Evolutionary conservation across 495 filamentous ascomycete genomes (phyloP).

Genomic region (Letharia columbiana): DNA sequence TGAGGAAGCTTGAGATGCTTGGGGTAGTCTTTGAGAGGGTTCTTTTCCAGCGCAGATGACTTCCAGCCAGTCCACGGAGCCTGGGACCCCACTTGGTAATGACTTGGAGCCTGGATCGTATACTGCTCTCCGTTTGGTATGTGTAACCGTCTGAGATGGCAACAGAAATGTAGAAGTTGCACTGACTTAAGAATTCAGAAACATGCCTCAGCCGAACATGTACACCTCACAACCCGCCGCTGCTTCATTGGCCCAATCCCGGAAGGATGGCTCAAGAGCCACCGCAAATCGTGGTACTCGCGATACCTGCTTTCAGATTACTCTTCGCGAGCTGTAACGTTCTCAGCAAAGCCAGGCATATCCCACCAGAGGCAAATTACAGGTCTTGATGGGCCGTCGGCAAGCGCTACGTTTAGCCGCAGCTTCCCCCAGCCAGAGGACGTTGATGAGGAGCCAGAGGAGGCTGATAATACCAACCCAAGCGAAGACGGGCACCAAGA

Average conservation of each 20-base stretch:
- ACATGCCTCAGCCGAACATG: slow-evolving; percentile 54
- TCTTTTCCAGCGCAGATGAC: slow-evolving; percentile 11
- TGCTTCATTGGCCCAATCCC: slow-evolving; percentile 64
- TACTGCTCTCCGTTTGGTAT: slow-evolving; percentile 49
- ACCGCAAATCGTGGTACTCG: slow-evolving; percentile 56
- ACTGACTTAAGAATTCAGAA: slow-evolving; percentile 32
- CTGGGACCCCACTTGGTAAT: not conserved
- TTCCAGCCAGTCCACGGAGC: slow-evolving; percentile 10
- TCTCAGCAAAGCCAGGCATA: slow-evolving; percentile 40
- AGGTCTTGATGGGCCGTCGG: slow-evolving; percentile 35
- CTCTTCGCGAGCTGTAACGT: slow-evolving; percentile 47
- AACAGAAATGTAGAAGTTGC: no score
- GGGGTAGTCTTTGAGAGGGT: not conserved
- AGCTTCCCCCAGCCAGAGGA: slow-evolving; percentile 41
- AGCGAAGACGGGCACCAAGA: slow-evolving; percentile 1
- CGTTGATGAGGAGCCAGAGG: slow-evolving; percentile 29
- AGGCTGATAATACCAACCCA: slow-evolving; percentile 2
- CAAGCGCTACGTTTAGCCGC: slow-evolving; percentile 29
- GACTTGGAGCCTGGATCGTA: slow-evolving; percentile 38
- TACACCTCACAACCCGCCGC: slow-evolving; percentile 54
- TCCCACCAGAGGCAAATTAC: slow-evolving; percentile 35
- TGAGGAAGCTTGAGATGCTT: not conserved
- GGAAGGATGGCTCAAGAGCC: slow-evolving; percentile 57
- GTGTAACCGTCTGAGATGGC: not conserved
- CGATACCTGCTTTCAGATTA: slow-evolving; percentile 48